Conservation (phyloP, 805 yeast genomes). For the Candida vartiovaarae region DNA sequence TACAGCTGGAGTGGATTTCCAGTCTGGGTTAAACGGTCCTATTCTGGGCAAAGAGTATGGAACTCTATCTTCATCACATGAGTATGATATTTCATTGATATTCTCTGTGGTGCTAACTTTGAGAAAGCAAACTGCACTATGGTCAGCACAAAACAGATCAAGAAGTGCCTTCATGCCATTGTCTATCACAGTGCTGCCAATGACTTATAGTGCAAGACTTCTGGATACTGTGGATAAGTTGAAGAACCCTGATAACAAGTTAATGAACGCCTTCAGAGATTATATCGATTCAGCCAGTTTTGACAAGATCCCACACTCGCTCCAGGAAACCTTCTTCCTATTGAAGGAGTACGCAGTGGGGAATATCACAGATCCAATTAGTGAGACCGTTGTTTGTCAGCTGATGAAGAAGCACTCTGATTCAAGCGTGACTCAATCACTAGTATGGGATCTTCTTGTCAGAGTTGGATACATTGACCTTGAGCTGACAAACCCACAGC, state of each 20-base stretch:
- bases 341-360: conserved; percentile 52
- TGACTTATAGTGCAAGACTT: conserved; percentile 28
- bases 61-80: background rate
- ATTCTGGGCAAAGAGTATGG: conserved; percentile 16
- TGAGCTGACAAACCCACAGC: conserved; percentile 37
- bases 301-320: conserved; percentile 6
- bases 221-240: conserved; percentile 25
- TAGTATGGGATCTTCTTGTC: conserved; percentile 44
- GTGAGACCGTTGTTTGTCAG: conserved; percentile 42
- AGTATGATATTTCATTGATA: conserved; percentile 23
- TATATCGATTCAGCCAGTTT: conserved; percentile 12
- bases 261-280: conserved; percentile 21
- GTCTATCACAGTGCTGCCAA: conserved; percentile 38
- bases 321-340: conserved; percentile 35
- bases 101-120: conserved; percentile 44
- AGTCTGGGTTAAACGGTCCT: conserved; percentile 13
- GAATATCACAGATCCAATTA: conserved; percentile 38
- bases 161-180: conserved; percentile 31
- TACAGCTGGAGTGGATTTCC: conserved; percentile 22
- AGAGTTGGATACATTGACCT: conserved; percentile 22
- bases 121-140: conserved; percentile 40
- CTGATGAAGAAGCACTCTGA: conserved; percentile 26
- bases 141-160: conserved; percentile 32
- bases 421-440: conserved; percentile 43
- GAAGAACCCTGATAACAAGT: conserved; percentile 19